Evolutionary conservation across 2,329 filamentous ascomycete genomes (phyloP), one percentile per base, ranked within the genome.

Genomic region (Scytalidium lignicola): DNA sequence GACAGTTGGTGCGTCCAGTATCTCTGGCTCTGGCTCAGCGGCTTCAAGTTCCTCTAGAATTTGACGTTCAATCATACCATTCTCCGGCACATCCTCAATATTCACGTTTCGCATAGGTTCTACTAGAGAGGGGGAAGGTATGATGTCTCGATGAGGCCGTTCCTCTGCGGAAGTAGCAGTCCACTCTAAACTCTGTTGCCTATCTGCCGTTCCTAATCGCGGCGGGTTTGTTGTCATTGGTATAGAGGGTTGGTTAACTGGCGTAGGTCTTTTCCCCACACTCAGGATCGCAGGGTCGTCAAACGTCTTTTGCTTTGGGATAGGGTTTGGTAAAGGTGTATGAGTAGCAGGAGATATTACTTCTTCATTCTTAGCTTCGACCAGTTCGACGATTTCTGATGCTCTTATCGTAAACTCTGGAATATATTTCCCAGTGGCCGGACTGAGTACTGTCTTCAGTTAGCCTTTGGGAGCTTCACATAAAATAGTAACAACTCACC

Each of bases 41-140:
- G 51, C 51, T 10, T 52, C 56, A 13, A 56, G 32, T 32, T 62
- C 61, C 22, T 62, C 59, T 15, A 63, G 48, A 41, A 53, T 51
- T 15, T 54, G 50, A 15, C 37, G 54, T 41, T 62, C 53, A 12
- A 32, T 28, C n/a, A 44, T 43, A 41, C 44, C 52, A 26, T 48
- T 54, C 5, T 45, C 51, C 9, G 51, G 57, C 10, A 58, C 58
- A 44, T 62, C 60, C 50, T 62, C 58, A 42, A 72, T 42, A 43
- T 63, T 67, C 44, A 72, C 53, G 29, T 65, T 69, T 49, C 67
- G 69, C 58, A 76, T 72, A 3, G 73, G 69, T 43, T 75, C 71
- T 0, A 64, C 66, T 32, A 77, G 58, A 1, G 66, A 67, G n/a
- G 68, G 66, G 20, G 68, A 62, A 7, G 67, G 60, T 15, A 58